Conservation (phyloP, 768 basidiomycete genomes). For the Tylopilus sp. region DNA sequence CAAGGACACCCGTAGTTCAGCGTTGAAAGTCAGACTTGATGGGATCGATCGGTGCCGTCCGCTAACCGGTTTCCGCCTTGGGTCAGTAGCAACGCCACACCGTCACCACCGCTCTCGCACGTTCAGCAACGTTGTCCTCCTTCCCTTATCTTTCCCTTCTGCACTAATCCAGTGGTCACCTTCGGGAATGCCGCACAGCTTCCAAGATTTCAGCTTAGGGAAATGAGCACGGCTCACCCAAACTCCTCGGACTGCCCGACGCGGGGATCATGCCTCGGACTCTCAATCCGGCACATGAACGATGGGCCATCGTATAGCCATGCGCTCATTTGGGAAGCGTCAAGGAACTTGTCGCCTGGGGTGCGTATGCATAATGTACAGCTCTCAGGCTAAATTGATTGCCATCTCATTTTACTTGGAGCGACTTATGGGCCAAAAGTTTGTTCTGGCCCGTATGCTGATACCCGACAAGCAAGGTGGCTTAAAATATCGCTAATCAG, state of each 20-base stretch:
- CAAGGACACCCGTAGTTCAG: too few relatives aligned
- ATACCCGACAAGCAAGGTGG: slow-evolving; percentile 10
- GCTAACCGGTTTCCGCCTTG: not conserved
- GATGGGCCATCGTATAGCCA: not conserved
- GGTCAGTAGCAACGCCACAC: not conserved
- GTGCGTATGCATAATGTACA: not conserved
- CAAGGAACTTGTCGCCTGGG: not conserved
- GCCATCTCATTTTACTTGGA: not conserved
- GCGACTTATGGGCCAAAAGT: not conserved
- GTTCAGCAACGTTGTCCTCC: not conserved
- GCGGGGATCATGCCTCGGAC: not conserved
- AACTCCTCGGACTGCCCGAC: slow-evolving; percentile 21
- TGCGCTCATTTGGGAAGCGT: not conserved
- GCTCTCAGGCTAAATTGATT: not conserved
- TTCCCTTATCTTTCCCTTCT: not conserved
- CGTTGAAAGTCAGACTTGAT: too few relatives aligned
- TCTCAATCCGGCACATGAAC: not conserved
- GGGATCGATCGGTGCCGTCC: slow-evolving; percentile 1
- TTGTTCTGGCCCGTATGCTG: not conserved
- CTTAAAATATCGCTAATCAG: slow-evolving; percentile 23
- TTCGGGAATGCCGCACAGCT: not conserved
- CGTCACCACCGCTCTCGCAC: not conserved
- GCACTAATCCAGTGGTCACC: too few relatives aligned
- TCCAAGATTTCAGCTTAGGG: not conserved
- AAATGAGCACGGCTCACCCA: not conserved